A percentile compares a stretch with the other conserved stretches of the same genome.
Conservation (phyloP, 805 yeast species). For the Zygosaccharomyces kombuchaensis region DNA sequence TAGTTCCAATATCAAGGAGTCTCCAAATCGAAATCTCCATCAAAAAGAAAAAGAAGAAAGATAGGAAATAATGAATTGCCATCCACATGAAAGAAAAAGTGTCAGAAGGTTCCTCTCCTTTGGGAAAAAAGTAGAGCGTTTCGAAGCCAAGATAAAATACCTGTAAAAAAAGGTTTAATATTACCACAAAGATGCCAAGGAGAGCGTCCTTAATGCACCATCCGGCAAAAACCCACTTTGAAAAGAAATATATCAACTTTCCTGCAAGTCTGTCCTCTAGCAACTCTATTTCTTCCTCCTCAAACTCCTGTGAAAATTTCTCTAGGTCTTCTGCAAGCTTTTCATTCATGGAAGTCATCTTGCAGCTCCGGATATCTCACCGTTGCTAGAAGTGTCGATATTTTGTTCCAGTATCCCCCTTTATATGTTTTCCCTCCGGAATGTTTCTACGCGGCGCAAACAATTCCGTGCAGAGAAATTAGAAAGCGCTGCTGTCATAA, state of each 20-base stretch:
- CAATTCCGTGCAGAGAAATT: no score
- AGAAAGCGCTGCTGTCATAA: no score
- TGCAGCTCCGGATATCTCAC: background rate
- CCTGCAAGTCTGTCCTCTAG: background rate
- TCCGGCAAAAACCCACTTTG: background rate
- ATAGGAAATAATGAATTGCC: background rate
- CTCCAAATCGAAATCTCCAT: no score
- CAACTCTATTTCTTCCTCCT: conserved; percentile 2
- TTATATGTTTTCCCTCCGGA: conserved; percentile 4
- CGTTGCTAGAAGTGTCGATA: background rate
- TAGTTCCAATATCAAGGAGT: no score
- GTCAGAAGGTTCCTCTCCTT: background rate
- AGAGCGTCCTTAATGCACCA: background rate
- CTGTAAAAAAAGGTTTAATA: background rate
- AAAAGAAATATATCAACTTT: conserved; percentile 1
- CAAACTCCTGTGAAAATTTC: background rate
- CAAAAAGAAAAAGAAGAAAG: background rate
- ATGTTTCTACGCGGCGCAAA: no score
- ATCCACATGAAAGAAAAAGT: background rate
- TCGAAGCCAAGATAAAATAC: background rate
- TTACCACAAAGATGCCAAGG: background rate
- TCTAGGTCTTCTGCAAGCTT: background rate
- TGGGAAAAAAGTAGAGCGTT: background rate
- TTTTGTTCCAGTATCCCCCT: background rate
- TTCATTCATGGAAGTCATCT: background rate